These are phyloP conservation scores for Sclerotiophoma versabilis DNA, from an alignment of 2,329 filamentous ascomycete species.

Conservation along the genomic window DNA sequence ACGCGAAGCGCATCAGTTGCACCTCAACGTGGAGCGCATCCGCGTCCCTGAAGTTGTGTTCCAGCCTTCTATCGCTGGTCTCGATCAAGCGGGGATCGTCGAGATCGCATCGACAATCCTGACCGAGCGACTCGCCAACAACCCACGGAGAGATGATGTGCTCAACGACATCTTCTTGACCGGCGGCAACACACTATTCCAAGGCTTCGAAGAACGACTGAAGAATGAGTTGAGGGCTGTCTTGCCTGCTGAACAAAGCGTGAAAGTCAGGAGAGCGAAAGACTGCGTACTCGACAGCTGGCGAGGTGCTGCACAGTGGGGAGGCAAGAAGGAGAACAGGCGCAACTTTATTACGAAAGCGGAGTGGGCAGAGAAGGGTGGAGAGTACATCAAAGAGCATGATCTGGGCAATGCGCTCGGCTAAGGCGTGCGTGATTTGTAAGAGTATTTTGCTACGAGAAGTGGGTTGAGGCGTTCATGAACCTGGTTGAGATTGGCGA, in stretches of 20 bases:
- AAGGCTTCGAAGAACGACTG: conserved; percentile 86
- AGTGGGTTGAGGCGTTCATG: background rate
- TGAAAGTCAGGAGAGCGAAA: conserved; percentile 75
- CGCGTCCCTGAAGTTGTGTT: conserved; percentile 93
- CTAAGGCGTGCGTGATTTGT: background rate
- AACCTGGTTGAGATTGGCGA: background rate
- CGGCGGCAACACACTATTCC: conserved; percentile 88
- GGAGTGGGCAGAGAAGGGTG: conserved; percentile 91
- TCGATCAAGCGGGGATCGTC: conserved; percentile 91
- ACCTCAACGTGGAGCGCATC: conserved; percentile 96
- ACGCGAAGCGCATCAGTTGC: conserved; percentile 83
- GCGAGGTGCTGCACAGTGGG: conserved; percentile 91
- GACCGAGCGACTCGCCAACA: conserved; percentile 73
- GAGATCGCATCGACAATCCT: conserved; percentile 93
- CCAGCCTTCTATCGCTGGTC: conserved; percentile 86
- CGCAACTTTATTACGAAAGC: conserved; percentile 74
- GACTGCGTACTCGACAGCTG: conserved; percentile 88
- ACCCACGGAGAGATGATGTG: conserved; percentile 69
- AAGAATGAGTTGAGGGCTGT: conserved; percentile 72
- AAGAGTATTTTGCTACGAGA: background rate
- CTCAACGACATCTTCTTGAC: conserved; percentile 90
- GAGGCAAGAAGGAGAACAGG: conserved; percentile 65
- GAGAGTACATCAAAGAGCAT: conserved; percentile 86
- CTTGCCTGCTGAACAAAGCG: conserved; percentile 71
- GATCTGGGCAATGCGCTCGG: conserved; percentile 50